Conservation (phyloP, 345 rosid genomes). For the Euphorbia pulcherrima region DNA sequence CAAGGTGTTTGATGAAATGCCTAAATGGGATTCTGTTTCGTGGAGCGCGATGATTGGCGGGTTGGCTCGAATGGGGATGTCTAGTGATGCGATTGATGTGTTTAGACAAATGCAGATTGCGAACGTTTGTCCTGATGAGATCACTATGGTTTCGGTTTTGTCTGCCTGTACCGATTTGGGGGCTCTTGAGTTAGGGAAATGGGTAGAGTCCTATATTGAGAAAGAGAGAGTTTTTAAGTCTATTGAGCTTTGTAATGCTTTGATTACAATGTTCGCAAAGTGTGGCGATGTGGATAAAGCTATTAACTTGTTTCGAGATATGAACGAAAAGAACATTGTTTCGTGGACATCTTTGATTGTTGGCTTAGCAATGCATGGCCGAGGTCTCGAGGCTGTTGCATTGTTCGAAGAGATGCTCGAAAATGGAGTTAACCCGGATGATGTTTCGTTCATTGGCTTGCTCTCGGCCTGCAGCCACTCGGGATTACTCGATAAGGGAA, state of each 20-base stretch:
- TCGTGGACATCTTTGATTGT: conserved; percentile 59
- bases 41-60: conserved; percentile 63
- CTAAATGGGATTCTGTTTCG: conserved; percentile 38
- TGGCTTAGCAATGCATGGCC: conserved; percentile 57
- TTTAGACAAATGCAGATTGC: conserved; percentile 47
- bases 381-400: conserved; percentile 47
- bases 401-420: conserved; percentile 47
- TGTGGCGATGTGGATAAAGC: conserved; percentile 59
- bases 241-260: conserved; percentile 46
- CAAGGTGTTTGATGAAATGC: conserved; percentile 50
- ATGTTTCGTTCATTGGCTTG: conserved; percentile 20
- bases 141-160: conserved; percentile 50
- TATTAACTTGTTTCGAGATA: conserved; percentile 39
- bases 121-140: conserved; percentile 46
- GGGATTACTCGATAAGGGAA: conserved; percentile 26
- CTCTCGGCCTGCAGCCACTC: conserved; percentile 33
- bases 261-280: conserved; percentile 51
- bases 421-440: conserved; percentile 20
- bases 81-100: conserved; percentile 38
- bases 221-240: conserved; percentile 27
- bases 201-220: conserved; percentile 47
- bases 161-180: conserved; percentile 55
- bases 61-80: conserved; percentile 36
- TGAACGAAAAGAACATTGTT: conserved; percentile 41
- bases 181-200: conserved; percentile 52